Conservation (phyloP, 176 grass and related monocot genomes). For the Hordeum vulgare region MorexV3_pseudomolecules_assembly NC_058518.1:240270569-240271068, state of each 20-base stretch:
- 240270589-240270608: not conserved
- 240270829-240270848: not conserved
- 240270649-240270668: conserved; percentile 6
- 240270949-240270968: not conserved
- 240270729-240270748: not conserved
- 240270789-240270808: not conserved
- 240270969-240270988: not conserved
- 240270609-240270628: conserved; percentile 3
- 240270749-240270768: not conserved
- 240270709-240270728: not conserved
- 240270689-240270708: not conserved
- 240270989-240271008: conserved; percentile 17
- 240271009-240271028: conserved; percentile 83
- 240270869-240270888: not conserved
- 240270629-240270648: not conserved
- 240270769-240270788: not conserved
- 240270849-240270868: conserved; percentile 12
- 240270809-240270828: not conserved
- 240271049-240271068: conserved; percentile 56
- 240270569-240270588: not conserved
- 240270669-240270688: not conserved
- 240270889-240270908: not conserved
- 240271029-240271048: conserved; percentile 56
- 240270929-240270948: not conserved
- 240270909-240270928: conserved; percentile 8